Base-by-base conservation (phyloP, 2,329 filamentous ascomycete genomes). In the Paracorniculantispora psalliotae region DNA sequence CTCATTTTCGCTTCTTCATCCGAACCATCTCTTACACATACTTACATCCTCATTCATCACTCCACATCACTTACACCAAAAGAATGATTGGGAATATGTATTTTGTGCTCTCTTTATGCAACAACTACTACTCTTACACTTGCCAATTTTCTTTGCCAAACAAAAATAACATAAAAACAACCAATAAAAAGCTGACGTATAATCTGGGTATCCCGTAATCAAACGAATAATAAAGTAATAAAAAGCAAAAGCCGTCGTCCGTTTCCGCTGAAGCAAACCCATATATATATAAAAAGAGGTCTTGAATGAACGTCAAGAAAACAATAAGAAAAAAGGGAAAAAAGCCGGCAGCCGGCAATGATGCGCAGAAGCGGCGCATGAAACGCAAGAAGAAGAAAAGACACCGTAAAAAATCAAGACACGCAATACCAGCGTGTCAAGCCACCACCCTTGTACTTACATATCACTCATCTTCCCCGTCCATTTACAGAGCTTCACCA, bases 401-500 rank as follows among this genome's bases (percentile, higher is more conserved):
- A n/a, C n/a, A 46, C 48, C 26, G 26, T 35, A 25, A 58, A 57
- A 50, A 26, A 39, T 21, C 13, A 28, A 46, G n/a, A 25, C 43
- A 51, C 47, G 26, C 15, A n/a, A 19, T 43, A 13, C n/a, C 35
- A 33, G 17, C 43, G 12, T 48, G 10, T 33, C 35, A 41, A 19
- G 33, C 46, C 35, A 26, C 46, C 12, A 21, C 12, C 26, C n/a
- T n/a, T 43, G 39, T 12, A 13, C 21, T 13, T 23, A 23, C 9
- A 57, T 50, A 44, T 50, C 17, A 25, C 46, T 43, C 25, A 4
- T 26, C 19, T 8, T 23, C 19, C 25, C 19, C 19, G 65, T 61
- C 28, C 44, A 19, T n/a, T 53, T 44, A 46, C 54, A 48, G 71
- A 25, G 64, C 66, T 55, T 68, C 69, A 57, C 71, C 61, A 4